Percentiles rank a stretch among this genome's conserved stretches.
Conservation (phyloP, 2,329 filamentous ascomycete genomes). For the Rachicladosporium sp. region DNA sequence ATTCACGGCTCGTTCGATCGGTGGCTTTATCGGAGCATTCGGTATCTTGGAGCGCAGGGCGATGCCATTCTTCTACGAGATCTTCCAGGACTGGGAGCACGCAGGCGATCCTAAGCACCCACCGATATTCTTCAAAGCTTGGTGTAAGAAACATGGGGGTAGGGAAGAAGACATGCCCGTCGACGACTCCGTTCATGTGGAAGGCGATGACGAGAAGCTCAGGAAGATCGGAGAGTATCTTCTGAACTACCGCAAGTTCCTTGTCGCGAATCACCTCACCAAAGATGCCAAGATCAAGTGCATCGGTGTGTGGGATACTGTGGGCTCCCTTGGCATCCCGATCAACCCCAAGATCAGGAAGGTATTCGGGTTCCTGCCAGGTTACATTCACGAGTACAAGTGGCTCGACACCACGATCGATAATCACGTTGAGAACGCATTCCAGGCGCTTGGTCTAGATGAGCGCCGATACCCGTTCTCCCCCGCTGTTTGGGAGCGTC, state of each 20-base stretch:
- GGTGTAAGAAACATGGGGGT: constrained; percentile 8
- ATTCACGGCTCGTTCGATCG: constrained; percentile 31
- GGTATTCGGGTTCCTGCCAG: constrained; percentile 13
- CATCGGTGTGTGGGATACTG: constrained; percentile 40
- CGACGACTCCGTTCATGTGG: constrained; percentile 6
- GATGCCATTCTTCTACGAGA: constrained; percentile 23
- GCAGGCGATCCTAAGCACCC: constrained; percentile 17
- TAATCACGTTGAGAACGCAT: constrained; percentile 38
- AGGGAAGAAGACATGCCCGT: constrained; percentile 12
- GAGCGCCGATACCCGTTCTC: constrained; percentile 39
- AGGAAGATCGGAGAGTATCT: constrained; percentile 14
- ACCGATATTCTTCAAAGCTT: constrained; percentile 19
- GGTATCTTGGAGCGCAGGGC: constrained; percentile 28
- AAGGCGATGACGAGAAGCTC: constrained; percentile 6
- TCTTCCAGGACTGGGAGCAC: constrained; percentile 23
- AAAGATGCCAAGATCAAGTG: constrained; percentile 14
- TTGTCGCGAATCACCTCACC: constrained; percentile 14
- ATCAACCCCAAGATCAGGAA: constrained; percentile 22
- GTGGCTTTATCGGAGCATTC: constrained; percentile 32
- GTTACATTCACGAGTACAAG: constrained; percentile 18
- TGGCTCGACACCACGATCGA: constrained; percentile 25
- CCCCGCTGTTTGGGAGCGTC: constrained; percentile 37
- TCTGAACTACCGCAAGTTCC: constrained; percentile 14
- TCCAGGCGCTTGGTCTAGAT: constrained; percentile 44
- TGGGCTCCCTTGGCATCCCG: constrained; percentile 27